Evolutionary conservation across 805 yeast genomes (phyloP).

Genomic region (Candida railenensis): DNA sequence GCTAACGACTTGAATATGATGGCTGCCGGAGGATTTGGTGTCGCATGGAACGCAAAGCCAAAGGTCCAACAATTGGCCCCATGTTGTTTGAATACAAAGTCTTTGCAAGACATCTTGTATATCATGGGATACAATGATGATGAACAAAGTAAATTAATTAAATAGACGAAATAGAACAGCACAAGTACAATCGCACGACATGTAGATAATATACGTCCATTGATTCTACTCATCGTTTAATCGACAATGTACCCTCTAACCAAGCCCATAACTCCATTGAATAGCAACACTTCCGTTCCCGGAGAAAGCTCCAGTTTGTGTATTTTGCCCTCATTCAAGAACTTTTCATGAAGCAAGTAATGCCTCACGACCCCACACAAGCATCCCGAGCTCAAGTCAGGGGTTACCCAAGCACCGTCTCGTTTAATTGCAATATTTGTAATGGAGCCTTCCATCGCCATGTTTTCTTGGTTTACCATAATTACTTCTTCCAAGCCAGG

Average conservation of each 20-base stretch:
- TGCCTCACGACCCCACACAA: slow-evolving; percentile 81
- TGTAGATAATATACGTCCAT: too few species aligned
- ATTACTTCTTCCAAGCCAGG: slow-evolving; percentile 68
- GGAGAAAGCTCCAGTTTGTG: slow-evolving; percentile 42
- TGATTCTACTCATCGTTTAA: background rate
- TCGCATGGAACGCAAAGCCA: slow-evolving; percentile 98
- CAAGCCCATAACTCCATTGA: slow-evolving; percentile 85
- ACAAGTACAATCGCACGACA: background rate
- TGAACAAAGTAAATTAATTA: slow-evolving; percentile 41
- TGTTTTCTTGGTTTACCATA: slow-evolving; percentile 52
- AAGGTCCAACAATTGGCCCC: slow-evolving; percentile 85
- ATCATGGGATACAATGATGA: slow-evolving; percentile 70
- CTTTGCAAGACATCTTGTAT: slow-evolving; percentile 74
- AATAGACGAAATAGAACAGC: slow-evolving; percentile 4
- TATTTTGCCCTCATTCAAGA: slow-evolving; percentile 54
- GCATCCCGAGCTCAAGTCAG: slow-evolving; percentile 75
- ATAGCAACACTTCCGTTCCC: slow-evolving; percentile 72
- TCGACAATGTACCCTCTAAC: slow-evolving; percentile 53
- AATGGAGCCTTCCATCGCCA: slow-evolving; percentile 77
- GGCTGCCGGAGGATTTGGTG: slow-evolving; percentile 87
- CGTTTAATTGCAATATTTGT: slow-evolving; percentile 71
- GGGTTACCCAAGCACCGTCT: slow-evolving; percentile 70
- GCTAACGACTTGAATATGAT: slow-evolving; percentile 95
- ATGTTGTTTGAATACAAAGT: slow-evolving; percentile 69
- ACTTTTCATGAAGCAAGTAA: slow-evolving; percentile 52